Evolutionary conservation across 768 basidiomycete genomes (phyloP).

Genomic region (Suillus brevipes): DNA sequence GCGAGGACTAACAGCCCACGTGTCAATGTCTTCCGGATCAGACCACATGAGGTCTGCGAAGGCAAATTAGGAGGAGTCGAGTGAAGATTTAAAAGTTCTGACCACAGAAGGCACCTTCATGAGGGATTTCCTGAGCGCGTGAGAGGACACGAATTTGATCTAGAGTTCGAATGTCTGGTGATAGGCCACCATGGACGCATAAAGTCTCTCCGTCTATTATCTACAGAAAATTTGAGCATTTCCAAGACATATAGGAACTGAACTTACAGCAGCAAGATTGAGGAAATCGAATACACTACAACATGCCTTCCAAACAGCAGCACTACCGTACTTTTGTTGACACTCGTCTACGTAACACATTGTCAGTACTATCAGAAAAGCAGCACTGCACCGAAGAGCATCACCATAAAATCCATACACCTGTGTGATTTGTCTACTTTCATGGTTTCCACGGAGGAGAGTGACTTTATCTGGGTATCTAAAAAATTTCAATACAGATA

Average conservation of each 20-base stretch:
- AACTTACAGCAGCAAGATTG: slow-evolving; percentile 85
- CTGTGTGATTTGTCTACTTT: slow-evolving; percentile 96
- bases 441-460: slow-evolving; percentile 91
- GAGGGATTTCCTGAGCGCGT: slow-evolving; percentile 96
- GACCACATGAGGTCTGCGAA: slow-evolving; percentile 94
- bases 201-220: slow-evolving; percentile 92
- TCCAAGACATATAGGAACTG: not conserved
- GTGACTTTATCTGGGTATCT: slow-evolving; percentile 95
- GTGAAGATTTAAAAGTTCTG: slow-evolving; percentile 19
- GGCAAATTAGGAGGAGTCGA: not conserved
- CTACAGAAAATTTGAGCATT: slow-evolving; percentile 39
- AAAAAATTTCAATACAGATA: slow-evolving; percentile 14
- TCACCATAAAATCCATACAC: slow-evolving; percentile 98
- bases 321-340: slow-evolving; percentile 95
- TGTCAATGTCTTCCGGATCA: slow-evolving; percentile 92
- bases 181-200: slow-evolving; percentile 95
- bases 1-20: slow-evolving; percentile 95
- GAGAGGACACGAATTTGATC: slow-evolving; percentile 94
- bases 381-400: slow-evolving; percentile 20
- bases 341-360: slow-evolving; percentile 71
- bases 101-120: slow-evolving; percentile 98
- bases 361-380: not conserved
- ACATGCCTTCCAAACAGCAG: slow-evolving; percentile 96
- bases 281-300: slow-evolving; percentile 96
- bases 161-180: slow-evolving; percentile 91